These are phyloP conservation scores for Fusarium xyrophilum DNA, from an alignment of 2,329 filamentous ascomycete genomes.

Conservation along the genomic window DNA sequence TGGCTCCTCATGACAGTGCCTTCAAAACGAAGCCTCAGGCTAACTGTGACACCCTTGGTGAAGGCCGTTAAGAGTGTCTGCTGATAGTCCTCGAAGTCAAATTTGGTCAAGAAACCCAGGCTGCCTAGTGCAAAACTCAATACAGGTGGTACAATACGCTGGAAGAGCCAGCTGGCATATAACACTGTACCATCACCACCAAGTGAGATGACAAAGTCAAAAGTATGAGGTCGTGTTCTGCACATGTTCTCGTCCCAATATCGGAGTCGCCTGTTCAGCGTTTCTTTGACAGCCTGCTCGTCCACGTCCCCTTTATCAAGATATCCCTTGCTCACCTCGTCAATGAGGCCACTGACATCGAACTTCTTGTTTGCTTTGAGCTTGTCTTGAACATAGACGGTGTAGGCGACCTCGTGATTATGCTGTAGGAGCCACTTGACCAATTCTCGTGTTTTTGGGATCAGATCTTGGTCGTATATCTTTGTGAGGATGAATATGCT, in stretches of 20 bases:
- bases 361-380: conserved; percentile 76
- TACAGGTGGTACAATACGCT: conserved; percentile 91
- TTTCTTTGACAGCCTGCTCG: conserved; percentile 45
- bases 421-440: conserved; percentile 80
- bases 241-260: conserved; percentile 89
- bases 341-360: conserved; percentile 71
- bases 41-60: conserved; percentile 84
- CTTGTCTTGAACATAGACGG: conserved; percentile 82
- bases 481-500: conserved; percentile 91
- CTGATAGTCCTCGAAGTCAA: conserved; percentile 82
- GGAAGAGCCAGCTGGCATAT: conserved; percentile 96
- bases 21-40: conserved; percentile 86
- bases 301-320: conserved; percentile 46
- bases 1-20: conserved; percentile 89
- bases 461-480: conserved; percentile 82
- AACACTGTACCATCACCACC: conserved; percentile 97
- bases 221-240: conserved; percentile 77
- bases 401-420: conserved; percentile 72
- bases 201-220: conserved; percentile 92
- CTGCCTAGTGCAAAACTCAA: conserved; percentile 91
- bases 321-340: conserved; percentile 62
- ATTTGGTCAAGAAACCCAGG: conserved; percentile 94
- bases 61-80: conserved; percentile 76
- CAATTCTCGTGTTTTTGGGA: conserved; percentile 78
- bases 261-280: conserved; percentile 64